phyloP scores from a whole-genome alignment of 306 rosid species.

The Glycine tomentella region DNA sequence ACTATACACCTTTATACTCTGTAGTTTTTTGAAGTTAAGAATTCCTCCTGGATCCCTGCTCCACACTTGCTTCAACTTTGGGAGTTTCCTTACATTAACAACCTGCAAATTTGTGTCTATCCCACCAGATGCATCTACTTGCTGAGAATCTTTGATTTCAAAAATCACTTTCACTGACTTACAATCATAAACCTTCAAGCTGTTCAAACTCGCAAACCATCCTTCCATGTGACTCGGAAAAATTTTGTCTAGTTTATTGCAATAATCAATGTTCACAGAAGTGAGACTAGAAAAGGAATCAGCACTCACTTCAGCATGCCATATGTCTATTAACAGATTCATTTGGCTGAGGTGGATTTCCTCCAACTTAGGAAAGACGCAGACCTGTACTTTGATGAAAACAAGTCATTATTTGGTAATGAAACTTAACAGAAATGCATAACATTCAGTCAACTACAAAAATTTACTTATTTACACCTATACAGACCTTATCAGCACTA shows the following conservation, averaged over 20 bases:
- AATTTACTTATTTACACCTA: background rate
- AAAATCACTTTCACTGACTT: slow-evolving; percentile 27
- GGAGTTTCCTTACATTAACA: background rate
- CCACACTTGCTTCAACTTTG: background rate
- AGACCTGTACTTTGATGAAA: background rate
- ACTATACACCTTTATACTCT: no score
- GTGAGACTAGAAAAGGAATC: slow-evolving; percentile 13
- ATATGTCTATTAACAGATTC: slow-evolving; percentile 6
- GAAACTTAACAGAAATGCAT: background rate
- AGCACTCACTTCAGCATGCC: background rate
- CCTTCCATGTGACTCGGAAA: slow-evolving; percentile 35
- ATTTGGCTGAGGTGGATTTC: background rate
- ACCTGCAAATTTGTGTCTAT: background rate
- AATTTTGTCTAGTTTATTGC: background rate
- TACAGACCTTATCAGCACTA: background rate
- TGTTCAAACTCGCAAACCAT: background rate
- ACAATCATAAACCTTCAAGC: background rate
- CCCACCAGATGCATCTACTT: background rate
- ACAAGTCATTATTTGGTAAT: background rate
- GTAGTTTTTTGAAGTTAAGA: background rate
- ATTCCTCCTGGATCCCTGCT: background rate
- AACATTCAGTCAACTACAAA: background rate
- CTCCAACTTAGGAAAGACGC: slow-evolving; percentile 37
- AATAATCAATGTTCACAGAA: background rate
- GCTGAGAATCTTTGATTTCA: background rate